Evolutionary conservation across 768 basidiomycete genomes (phyloP), one percentile per base, ranked within the genome.

Genomic region (Lactifluus piperatus): DNA sequence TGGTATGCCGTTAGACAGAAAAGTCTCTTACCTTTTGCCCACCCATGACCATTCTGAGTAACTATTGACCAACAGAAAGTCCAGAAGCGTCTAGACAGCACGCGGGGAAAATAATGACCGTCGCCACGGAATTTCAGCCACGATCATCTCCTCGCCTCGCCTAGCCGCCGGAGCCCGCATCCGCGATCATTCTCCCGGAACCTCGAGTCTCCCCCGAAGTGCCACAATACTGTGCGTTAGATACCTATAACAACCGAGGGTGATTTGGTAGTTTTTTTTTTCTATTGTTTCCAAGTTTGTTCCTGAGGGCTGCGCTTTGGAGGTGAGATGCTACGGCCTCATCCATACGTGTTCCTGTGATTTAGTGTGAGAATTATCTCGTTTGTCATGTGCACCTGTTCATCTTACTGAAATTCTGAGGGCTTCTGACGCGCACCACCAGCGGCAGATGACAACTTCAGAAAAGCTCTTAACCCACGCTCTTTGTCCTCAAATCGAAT

Each of bases 401-500:
- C 57, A 50, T 54, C 57, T 53, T 22, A 27, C 11, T n/a, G n/a
- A 30, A 6, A 43, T 57, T 45, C 48, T 27, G 9, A 27, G 10
- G 2, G 18, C 51, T 62, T 62, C 61, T 62, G 61, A 37, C 57
- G 61, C 57, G 52, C 47, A 37, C 34, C 37, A 14, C 34, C 29
- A 51, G 57, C 61, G 61, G 54, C 54, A 61, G 51, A 10, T 10
- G n/a, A 4, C 41, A 9, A 20, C 54, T 52, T 56, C 44, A 56
- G 50, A 61, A 50, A 24, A 44, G 29, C 54, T 61, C 55, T 56
- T 46, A 56, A 61, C 60, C 60, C 60, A 56, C 60, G 60, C 60
- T 56, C 60, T 61, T 61, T 56, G 54, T 61, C 60, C 60, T 18
- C 54, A 61, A 56, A 61, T 61, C 60, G 60, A 56, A 61, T 61